Evolutionary conservation across 495 filamentous ascomycete species (phyloP).

Genomic region (Penicillium silybi): DNA sequence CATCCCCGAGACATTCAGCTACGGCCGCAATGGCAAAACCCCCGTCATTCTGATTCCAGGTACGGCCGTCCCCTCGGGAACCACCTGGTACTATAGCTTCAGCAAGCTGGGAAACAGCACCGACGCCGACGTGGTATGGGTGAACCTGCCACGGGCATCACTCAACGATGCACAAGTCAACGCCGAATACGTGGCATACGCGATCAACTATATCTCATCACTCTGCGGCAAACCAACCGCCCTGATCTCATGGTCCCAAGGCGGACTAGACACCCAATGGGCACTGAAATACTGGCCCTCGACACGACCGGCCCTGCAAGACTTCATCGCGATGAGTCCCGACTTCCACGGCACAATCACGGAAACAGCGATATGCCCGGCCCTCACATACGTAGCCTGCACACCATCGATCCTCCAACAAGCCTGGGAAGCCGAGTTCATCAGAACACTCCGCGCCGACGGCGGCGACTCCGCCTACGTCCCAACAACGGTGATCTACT

Average conservation of each 20-base stretch:
- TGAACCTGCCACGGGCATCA: slow-evolving; percentile 43
- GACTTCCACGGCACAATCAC: slow-evolving; percentile 45
- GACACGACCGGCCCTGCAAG: slow-evolving; percentile 23
- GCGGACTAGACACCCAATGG: slow-evolving; percentile 46
- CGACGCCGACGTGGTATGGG: slow-evolving; percentile 43
- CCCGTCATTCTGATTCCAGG: slow-evolving; percentile 46
- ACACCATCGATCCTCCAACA: slow-evolving; percentile 38
- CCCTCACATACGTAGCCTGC: slow-evolving; percentile 16
- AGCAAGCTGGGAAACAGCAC: slow-evolving; percentile 34
- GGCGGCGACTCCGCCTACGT: slow-evolving; percentile 46
- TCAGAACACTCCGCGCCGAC: slow-evolving; percentile 29
- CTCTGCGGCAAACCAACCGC: slow-evolving; percentile 29
- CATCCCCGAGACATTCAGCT: slow-evolving; percentile 39
- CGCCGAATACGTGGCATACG: slow-evolving; percentile 40
- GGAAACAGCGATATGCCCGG: slow-evolving; percentile 17
- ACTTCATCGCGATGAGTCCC: slow-evolving; percentile 39
- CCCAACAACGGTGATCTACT: slow-evolving; percentile 47
- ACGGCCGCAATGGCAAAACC: slow-evolving; percentile 26
- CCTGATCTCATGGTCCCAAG: slow-evolving; percentile 49
- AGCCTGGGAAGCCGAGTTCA: slow-evolving; percentile 32
- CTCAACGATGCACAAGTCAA: slow-evolving; percentile 41
- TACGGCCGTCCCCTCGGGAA: slow-evolving; percentile 37
- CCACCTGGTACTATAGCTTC: slow-evolving; percentile 39
- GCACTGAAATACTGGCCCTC: slow-evolving; percentile 53
- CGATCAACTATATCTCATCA: slow-evolving; percentile 43